Base-by-base conservation (phyloP, 371 early-diverging fungal genomes). In the Apophysomyces sp. region DNA sequence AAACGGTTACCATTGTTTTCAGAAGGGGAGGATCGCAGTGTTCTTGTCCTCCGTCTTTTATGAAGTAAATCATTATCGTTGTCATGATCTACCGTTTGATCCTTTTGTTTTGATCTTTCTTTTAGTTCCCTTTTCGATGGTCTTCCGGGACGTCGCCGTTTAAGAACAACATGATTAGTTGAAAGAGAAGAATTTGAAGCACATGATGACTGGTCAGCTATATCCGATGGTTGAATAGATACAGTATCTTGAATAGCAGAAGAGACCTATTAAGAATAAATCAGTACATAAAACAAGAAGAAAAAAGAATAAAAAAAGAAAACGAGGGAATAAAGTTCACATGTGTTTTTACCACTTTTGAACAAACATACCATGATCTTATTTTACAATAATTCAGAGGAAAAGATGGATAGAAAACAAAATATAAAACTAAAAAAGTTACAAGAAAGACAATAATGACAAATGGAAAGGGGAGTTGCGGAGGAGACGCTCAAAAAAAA, bases 31-130 rank as follows among this genome's bases (percentile, higher is more conserved):
- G 49, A 44, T 21, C 49, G n/a, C 21, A 44, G 21, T 18, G 49
- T 44, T 44, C 49, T 44, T 44, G 49, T 54, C 51, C 57, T 66
- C n/a, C 63, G 21, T 52, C 62, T 66, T 37, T 71, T 66, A 55
- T 66, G 63, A 4, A 66, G 52, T 4, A 58, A 30, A 37, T 62
- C 60, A 2, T 61, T 29, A 24, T 52, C 30, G 31, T 61, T 56
- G 8, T 53, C 30, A 18, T 30, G 32, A 39, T 57, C 53, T 21
- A 53, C 39, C 53, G 32, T 32, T 55, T 30, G 58, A 31, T 66
- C 57, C 21, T 44, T 44, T 21, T 44, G 49, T 24, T 44, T 21
- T 44, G n/a, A 18, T 66, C 36, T 57, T 34, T 57, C 57, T 37
- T 57, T 57, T 9, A 39, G 34, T 34, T 62, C 57, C 28, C 49